phyloP scores from a whole-genome alignment of 2,329 filamentous ascomycete genomes.

The Verticillium zaregamsianum region DNA sequence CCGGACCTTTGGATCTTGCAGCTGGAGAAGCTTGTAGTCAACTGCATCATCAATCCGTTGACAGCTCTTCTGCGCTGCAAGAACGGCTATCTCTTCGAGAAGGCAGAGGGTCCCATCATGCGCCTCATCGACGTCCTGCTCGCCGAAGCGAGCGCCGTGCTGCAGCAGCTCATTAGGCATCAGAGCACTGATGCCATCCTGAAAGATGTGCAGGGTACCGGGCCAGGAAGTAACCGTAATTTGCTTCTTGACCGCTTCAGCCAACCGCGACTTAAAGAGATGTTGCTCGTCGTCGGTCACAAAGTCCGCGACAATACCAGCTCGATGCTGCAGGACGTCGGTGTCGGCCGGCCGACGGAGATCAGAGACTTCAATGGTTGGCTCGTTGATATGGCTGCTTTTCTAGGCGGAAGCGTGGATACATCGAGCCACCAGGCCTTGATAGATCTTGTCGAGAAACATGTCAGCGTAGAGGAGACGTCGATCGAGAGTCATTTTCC shows the following conservation, averaged over 20 bases:
- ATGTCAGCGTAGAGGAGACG: slow-evolving; percentile 23
- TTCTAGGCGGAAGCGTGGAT: slow-evolving; percentile 28
- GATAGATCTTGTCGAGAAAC: slow-evolving; percentile 37
- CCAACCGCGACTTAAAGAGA: slow-evolving; percentile 30
- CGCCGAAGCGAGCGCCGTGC: slow-evolving; percentile 69
- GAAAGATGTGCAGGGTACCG: background rate
- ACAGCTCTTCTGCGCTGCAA: slow-evolving; percentile 71
- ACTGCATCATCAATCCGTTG: slow-evolving; percentile 79
- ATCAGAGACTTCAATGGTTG: slow-evolving; percentile 58
- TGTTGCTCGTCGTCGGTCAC: slow-evolving; percentile 43
- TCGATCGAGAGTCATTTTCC: slow-evolving; percentile 26
- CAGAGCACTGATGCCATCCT: slow-evolving; percentile 39
- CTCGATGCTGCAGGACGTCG: slow-evolving; percentile 59
- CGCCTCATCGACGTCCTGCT: slow-evolving; percentile 65
- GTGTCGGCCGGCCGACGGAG: slow-evolving; percentile 48
- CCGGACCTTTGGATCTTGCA: slow-evolving; percentile 56
- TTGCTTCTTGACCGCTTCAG: slow-evolving; percentile 39
- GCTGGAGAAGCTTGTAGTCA: slow-evolving; percentile 81
- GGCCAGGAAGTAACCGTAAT: background rate
- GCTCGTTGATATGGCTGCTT: slow-evolving; percentile 42
- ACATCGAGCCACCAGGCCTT: slow-evolving; percentile 35
- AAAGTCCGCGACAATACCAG: slow-evolving; percentile 51
- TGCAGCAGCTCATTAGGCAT: slow-evolving; percentile 63
- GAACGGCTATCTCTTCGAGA: slow-evolving; percentile 72
- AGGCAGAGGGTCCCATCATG: slow-evolving; percentile 43